These are phyloP conservation scores for Cladosporium sp. DNA, from an alignment of 2,329 filamentous ascomycete genomes.

Conservation along the genomic window DNA sequence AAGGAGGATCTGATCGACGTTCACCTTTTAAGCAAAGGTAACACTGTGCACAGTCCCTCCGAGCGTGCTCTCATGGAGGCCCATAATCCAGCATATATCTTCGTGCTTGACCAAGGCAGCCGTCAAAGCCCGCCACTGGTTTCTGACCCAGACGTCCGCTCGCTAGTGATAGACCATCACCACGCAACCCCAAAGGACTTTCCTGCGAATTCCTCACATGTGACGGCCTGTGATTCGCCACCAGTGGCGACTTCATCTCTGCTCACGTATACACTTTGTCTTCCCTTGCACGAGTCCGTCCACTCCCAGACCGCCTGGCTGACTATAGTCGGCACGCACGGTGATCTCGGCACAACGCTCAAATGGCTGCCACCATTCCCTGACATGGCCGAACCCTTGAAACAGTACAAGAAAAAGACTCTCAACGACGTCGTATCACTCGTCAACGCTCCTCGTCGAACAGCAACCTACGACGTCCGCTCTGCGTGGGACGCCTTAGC, in stretches of 20 bases:
- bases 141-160: slow-evolving; percentile 43
- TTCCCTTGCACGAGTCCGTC: slow-evolving; percentile 51
- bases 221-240: slow-evolving; percentile 61
- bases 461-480: slow-evolving; percentile 56
- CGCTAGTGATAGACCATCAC: slow-evolving; percentile 64
- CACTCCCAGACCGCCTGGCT: slow-evolving; percentile 54
- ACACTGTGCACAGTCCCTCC: slow-evolving; percentile 52
- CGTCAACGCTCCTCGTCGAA: slow-evolving; percentile 62
- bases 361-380: slow-evolving; percentile 66
- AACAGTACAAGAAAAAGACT: slow-evolving; percentile 57
- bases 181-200: slow-evolving; percentile 54
- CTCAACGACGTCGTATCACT: slow-evolving; percentile 61
- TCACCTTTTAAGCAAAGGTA: slow-evolving; percentile 58
- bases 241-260: slow-evolving; percentile 63
- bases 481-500: slow-evolving; percentile 59
- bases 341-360: slow-evolving; percentile 60
- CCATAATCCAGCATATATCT: slow-evolving; percentile 53
- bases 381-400: slow-evolving; percentile 59
- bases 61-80: slow-evolving; percentile 51
- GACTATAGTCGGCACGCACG: slow-evolving; percentile 61
- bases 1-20: slow-evolving; percentile 49
- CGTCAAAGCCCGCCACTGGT: slow-evolving; percentile 52
- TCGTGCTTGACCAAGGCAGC: slow-evolving; percentile 64
- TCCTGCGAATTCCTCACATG: slow-evolving; percentile 50
- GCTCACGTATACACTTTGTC: slow-evolving; percentile 62